Percentiles rank a stretch among this genome's conserved stretches.
phyloP scores from a whole-genome alignment of 192 early-diverging fungal species.

The Backusella circina region DNA sequence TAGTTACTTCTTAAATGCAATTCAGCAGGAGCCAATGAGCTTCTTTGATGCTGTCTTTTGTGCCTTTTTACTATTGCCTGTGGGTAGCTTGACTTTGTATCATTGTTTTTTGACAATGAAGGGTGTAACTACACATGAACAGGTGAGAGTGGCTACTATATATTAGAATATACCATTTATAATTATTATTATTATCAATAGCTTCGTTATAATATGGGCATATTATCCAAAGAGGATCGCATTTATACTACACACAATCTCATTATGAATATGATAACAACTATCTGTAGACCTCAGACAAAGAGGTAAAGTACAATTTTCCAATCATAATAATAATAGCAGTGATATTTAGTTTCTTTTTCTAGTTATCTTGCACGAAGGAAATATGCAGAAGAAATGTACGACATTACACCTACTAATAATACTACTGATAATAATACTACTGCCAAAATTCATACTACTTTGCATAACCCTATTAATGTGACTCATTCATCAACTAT shows the following conservation, averaged over 20 bases:
- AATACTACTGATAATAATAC: not conserved
- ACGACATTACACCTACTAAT: not conserved
- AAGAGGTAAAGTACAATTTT: conserved; percentile 35
- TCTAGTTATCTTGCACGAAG: conserved; percentile 11
- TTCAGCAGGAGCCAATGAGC: conserved; percentile 13
- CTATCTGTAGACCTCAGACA: conserved; percentile 52
- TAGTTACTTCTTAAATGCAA: not conserved
- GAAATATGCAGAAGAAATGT: conserved; percentile 9
- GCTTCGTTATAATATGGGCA: conserved; percentile 18
- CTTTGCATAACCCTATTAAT: not conserved
- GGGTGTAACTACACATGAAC: conserved; percentile 87
- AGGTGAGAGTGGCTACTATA: conserved; percentile 39
- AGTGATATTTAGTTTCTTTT: not conserved
- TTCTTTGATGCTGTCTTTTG: conserved; percentile 62
- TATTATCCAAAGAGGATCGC: conserved; percentile 29
- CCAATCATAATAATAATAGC: not conserved
- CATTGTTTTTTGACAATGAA: conserved; percentile 67
- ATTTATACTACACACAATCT: conserved; percentile 50
- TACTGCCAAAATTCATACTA: not conserved
- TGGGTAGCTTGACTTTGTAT: conserved; percentile 67
- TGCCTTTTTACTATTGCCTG: conserved; percentile 53
- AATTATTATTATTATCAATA: not conserved
- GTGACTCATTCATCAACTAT: not conserved
- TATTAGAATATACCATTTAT: not conserved
- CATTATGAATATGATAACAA: conserved; percentile 44